Evolutionary conservation across 1,284 basidiomycete genomes (phyloP), one percentile per base, ranked within the genome.

Genomic region (Fomes fomentarius): DNA sequence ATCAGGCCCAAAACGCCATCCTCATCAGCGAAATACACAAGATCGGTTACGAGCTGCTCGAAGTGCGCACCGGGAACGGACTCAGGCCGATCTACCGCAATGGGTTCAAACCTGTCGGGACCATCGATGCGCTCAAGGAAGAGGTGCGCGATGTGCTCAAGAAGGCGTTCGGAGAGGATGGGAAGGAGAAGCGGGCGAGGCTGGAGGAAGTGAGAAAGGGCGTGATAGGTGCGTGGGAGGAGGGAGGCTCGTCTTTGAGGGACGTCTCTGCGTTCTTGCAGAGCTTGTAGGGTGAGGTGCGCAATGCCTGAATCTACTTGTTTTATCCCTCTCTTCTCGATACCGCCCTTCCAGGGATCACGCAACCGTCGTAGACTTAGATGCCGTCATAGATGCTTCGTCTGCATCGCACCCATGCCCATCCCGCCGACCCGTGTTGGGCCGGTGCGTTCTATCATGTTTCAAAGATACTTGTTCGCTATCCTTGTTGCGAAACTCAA

Each of bases 21-120:
- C 53, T 62, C 34, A 40, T 66, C 6, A 52, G 56, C 7, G 54
- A 62, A 11, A 56, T 38, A 31, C 55, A 64, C 35, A 40, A 62
- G 24, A 54, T 66, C 26, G 66, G 56, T 1, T 69, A 65, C 56
- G 63, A 69, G 57, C 54, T 69, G 11, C 26, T 66, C 30, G 62
- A 66, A 47, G 66, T 67, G 5, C 60, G 66, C 15, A 62, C 54
- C 2, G 63, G 62, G 15, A 3, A 19, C 14, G 64, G 63, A 0
- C 46, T 62, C 15, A 61, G 60, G 49, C 50, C 60, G 10, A 50
- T 66, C 19, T 57, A 57, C 37, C 60, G 63, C 19, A 51, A 52
- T 9, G 56, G 56, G 11, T 43, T 44, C 25, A 44, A 46, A 12
- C 62, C 61, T 3, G 28, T 37, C 9, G 61, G 61, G 8, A 66